A percentile compares a stretch with the other conserved stretches of the same genome.
phyloP scores from a whole-genome alignment of 768 basidiomycete species.

The Dentipellis sp. region DNA sequence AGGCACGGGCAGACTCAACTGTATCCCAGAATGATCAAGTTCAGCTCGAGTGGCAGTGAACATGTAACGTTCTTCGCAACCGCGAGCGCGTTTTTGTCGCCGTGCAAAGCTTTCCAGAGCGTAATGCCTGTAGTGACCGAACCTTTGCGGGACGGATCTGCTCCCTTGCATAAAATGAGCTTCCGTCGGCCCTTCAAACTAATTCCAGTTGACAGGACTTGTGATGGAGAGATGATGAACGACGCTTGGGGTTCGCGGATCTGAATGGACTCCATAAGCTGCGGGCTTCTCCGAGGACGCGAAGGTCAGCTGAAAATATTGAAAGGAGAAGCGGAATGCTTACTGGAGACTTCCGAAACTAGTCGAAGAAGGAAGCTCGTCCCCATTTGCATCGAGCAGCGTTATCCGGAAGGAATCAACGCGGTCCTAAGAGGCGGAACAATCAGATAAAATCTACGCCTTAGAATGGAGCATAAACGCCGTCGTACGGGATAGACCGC shows the following conservation, averaged over 20 bases:
- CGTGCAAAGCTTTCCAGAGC: conserved; percentile 19
- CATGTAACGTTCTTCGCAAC: conserved; percentile 12
- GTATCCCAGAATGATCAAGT: conserved; percentile 52
- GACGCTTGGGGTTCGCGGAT: conserved; percentile 6
- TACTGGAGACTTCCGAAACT: conserved; percentile 4
- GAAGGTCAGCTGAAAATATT: neutral
- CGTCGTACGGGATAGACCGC: conserved; percentile 15
- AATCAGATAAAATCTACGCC: neutral
- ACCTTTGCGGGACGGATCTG: conserved; percentile 5
- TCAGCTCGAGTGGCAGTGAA: conserved; percentile 42
- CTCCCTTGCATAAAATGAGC: neutral
- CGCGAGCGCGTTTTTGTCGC: neutral
- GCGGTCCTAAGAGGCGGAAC: conserved; percentile 15
- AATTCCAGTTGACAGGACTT: conserved; percentile 16
- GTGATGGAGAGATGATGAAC: conserved; percentile 6
- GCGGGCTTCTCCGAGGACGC: conserved; percentile 8
- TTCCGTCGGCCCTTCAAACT: conserved; percentile 6
- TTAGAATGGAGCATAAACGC: neutral
- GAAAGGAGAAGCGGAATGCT: neutral
- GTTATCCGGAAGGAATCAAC: conserved; percentile 10
- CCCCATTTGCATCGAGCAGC: conserved; percentile 16
- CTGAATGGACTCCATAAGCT: conserved; percentile 4
- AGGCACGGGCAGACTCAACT: conserved; percentile 20
- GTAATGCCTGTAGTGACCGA: conserved; percentile 6
- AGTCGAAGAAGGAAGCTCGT: neutral